Conservation (phyloP, 75 land plant genomes). For the Picea sitchensis region DNA sequence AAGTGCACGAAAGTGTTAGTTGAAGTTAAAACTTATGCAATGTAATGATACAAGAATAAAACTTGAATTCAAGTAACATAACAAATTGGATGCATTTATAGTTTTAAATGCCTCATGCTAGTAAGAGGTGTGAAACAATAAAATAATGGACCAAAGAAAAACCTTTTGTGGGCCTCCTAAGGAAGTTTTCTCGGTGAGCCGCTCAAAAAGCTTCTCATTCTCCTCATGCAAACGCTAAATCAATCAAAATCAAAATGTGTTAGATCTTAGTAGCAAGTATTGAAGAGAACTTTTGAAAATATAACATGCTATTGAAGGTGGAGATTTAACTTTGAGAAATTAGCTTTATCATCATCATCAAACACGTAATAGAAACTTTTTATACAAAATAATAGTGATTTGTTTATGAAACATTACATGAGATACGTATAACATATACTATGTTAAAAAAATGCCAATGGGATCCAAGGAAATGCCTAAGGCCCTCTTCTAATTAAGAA, state of each 20-base stretch:
- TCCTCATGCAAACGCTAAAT: slow-evolving; percentile 93
- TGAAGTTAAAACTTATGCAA: slow-evolving; percentile 11
- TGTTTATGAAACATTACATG: too few species aligned
- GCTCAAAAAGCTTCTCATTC: slow-evolving; percentile 94
- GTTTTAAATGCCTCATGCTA: background rate
- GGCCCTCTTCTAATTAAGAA: too few species aligned
- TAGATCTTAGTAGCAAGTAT: background rate
- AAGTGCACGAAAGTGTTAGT: background rate
- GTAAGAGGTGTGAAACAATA: background rate
- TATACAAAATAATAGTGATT: background rate
- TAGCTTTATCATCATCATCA: background rate
- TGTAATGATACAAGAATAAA: background rate
- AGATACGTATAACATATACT: too few species aligned
- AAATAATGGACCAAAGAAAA: slow-evolving; percentile 3
- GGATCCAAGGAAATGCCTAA: too few species aligned
- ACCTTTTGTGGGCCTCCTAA: slow-evolving; percentile 54
- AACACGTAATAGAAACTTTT: background rate
- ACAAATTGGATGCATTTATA: background rate
- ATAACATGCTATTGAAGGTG: too few species aligned
- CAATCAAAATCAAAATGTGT: slow-evolving; percentile 9
- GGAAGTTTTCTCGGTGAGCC: slow-evolving; percentile 71
- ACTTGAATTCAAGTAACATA: background rate
- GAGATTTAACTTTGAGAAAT: too few species aligned
- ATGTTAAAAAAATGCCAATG: too few species aligned
- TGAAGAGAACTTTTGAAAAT: too few species aligned